Percentiles rank a stretch among this genome's conserved stretches.
phyloP scores from a whole-genome alignment of 2,329 filamentous ascomycete genomes.

The Chaetomium strumarium region DNA sequence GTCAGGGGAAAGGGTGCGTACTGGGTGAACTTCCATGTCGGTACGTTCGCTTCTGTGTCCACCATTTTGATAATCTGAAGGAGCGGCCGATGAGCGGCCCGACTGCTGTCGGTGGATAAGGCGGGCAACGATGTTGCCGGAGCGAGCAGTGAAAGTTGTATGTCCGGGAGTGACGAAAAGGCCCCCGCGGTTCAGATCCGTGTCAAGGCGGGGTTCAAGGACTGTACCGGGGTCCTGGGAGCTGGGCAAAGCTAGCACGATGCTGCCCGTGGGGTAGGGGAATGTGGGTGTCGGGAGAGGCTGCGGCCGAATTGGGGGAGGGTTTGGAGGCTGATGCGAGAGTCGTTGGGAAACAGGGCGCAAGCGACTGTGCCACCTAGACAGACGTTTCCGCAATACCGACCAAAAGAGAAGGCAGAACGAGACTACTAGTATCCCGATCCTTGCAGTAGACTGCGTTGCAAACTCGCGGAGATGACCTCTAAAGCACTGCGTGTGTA shows the following conservation, averaged over 20 bases:
- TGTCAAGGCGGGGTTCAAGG: conserved; percentile 18
- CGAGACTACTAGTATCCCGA: background rate
- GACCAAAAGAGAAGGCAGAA: conserved; percentile 15
- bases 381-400: conserved; percentile 8
- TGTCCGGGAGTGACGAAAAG: conserved; percentile 5
- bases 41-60: conserved; percentile 87
- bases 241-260: conserved; percentile 14
- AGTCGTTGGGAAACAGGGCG: conserved; percentile 10
- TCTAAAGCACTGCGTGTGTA: conserved; percentile 1
- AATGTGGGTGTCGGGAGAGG: conserved; percentile 5
- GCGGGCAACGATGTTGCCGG: conserved; percentile 9
- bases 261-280: conserved; percentile 5
- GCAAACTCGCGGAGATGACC: conserved; percentile 12
- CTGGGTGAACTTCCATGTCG: conserved; percentile 99
- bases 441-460: conserved; percentile 9
- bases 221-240: conserved; percentile 9
- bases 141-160: conserved; percentile 7
- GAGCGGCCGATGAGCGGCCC: conserved; percentile 26
- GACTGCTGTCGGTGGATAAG: conserved; percentile 8
- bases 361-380: conserved; percentile 16
- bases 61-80: conserved; percentile 65
- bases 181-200: conserved; percentile 5
- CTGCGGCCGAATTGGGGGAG: background rate
- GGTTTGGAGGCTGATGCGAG: background rate
- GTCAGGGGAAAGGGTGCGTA: conserved; percentile 48